Conservation (phyloP, 2,329 filamentous ascomycete species). For the Leptodontidium sp. region DNA sequence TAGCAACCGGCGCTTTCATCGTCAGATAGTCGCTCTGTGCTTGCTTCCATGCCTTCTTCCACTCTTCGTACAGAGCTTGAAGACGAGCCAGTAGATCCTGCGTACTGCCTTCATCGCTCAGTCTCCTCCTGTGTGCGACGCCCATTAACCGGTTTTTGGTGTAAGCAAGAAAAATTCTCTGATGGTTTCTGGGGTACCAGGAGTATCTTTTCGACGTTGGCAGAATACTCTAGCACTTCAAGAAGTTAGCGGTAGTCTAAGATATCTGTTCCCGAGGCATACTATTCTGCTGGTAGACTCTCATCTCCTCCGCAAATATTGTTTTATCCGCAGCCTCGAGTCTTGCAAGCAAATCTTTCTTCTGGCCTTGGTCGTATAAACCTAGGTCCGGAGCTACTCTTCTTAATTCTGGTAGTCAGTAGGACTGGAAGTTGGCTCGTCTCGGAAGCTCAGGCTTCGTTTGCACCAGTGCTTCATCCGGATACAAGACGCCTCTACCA, state of each 20-base stretch:
- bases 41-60: too few species aligned
- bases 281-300: slow-evolving; percentile 4
- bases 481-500: slow-evolving; percentile 3
- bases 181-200: neutral
- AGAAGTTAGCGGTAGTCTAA: too few species aligned
- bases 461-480: neutral
- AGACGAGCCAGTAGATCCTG: neutral
- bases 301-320: slow-evolving; percentile 5
- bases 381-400: neutral
- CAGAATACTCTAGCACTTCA: neutral
- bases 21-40: too few species aligned
- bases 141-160: neutral
- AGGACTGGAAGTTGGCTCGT: neutral
- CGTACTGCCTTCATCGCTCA: neutral
- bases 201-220: neutral
- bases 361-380: neutral
- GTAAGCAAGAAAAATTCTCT: too few species aligned
- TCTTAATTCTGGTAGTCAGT: slow-evolving; percentile 6
- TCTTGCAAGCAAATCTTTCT: slow-evolving; percentile 17
- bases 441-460: slow-evolving; percentile 5
- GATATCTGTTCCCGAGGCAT: too few species aligned
- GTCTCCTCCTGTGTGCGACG: neutral
- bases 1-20: too few species aligned
- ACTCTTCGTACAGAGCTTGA: too few species aligned
- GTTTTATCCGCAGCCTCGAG: neutral